phyloP scores from a whole-genome alignment of 148 eudicot species.

The Fallopia convolvulus region DNA sequence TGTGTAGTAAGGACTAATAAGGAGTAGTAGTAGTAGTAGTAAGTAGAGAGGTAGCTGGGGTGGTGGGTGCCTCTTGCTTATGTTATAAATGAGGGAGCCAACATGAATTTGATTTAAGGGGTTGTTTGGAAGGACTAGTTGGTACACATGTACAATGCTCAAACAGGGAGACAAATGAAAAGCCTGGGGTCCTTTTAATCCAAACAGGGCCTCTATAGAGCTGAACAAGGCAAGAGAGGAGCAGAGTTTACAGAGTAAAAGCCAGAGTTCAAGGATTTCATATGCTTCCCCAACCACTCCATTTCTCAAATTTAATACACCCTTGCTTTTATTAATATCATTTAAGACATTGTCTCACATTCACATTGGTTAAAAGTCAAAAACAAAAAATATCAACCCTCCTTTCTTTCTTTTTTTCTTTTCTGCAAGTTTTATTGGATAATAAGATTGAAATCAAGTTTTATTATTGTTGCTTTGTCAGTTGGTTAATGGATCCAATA shows the following conservation, averaged over 20 bases:
- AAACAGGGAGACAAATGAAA: slow-evolving; percentile 5
- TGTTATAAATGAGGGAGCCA: background rate
- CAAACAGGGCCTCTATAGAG: slow-evolving; percentile 4
- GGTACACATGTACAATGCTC: slow-evolving; percentile 1
- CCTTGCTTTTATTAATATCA: background rate
- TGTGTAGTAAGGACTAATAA: background rate
- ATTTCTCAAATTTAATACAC: background rate
- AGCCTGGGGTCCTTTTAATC: slow-evolving; percentile 8
- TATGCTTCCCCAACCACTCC: slow-evolving; percentile 3
- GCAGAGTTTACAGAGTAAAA: background rate
- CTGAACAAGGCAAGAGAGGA: background rate
- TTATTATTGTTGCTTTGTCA: no score
- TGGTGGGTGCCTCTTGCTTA: background rate
- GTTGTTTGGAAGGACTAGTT: background rate
- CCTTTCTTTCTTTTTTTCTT: background rate
- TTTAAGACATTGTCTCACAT: background rate
- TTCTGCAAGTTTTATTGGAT: background rate
- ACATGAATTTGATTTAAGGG: background rate
- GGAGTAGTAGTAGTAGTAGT: background rate
- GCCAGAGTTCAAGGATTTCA: slow-evolving; percentile 7
- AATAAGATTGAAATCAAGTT: no score
- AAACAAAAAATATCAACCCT: no score
- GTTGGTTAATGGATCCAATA: no score
- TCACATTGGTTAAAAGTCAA: no score
- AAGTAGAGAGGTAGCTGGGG: background rate